Percentiles rank a stretch among this genome's conserved stretches.
These are phyloP conservation scores for Fusarium xylarioides DNA, from an alignment of 2,329 filamentous ascomycete species.

Conservation along the genomic window DNA sequence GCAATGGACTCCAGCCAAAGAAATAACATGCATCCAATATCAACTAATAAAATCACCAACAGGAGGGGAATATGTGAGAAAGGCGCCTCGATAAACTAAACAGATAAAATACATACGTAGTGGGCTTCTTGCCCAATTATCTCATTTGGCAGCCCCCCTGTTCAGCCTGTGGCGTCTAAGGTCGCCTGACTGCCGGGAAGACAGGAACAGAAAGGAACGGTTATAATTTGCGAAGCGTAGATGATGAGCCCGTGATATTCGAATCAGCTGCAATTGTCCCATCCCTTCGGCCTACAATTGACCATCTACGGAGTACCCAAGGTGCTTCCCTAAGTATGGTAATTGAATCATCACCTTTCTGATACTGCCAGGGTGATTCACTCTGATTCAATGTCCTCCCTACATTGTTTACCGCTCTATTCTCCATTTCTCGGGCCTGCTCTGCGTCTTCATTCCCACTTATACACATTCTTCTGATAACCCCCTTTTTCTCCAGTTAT, in stretches of 20 bases:
- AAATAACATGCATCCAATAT: background rate
- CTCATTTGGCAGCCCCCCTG: constrained; percentile 20
- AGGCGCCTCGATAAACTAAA: background rate
- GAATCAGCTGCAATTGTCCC: background rate
- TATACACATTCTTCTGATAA: constrained; percentile 13
- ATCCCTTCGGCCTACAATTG: background rate
- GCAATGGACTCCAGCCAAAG: background rate
- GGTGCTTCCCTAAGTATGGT: background rate
- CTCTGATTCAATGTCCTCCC: constrained; percentile 1
- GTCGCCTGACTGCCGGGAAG: constrained; percentile 31
- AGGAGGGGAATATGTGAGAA: background rate
- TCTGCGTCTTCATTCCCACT: constrained; percentile 1
- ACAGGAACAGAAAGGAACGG: background rate
- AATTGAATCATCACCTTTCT: background rate
- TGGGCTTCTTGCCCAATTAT: constrained; percentile 33
- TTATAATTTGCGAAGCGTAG: background rate
- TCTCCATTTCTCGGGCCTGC: background rate
- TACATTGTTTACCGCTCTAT: constrained; percentile 11
- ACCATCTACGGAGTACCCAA: background rate
- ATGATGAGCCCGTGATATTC: background rate
- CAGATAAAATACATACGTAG: constrained; percentile 10
- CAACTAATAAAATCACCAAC: background rate
- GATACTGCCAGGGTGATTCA: constrained; percentile 5
- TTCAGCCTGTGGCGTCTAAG: constrained; percentile 26
- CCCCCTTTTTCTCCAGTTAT: constrained; percentile 15